Base-by-base conservation (phyloP, 352 stramenopile species). In the Phytopythium aichiense region DNA sequence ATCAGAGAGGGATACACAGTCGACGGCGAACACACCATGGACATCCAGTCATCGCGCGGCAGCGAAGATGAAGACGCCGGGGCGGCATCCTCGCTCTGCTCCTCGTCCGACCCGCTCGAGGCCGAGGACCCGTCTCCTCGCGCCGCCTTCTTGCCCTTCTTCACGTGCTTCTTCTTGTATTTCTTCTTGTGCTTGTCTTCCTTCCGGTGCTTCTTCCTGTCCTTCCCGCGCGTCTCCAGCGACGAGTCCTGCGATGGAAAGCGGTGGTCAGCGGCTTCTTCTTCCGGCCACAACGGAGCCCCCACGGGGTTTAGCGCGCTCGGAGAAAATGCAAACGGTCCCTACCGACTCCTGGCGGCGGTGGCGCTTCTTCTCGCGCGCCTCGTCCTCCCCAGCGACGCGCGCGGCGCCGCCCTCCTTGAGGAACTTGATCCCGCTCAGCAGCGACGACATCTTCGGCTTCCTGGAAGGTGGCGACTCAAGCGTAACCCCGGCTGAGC, bases 11-110 rank as follows among this genome's bases (percentile, higher is more conserved):
- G 16, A 11, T 8, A 23, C 13, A 13, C 18, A 25, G 18, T 11
- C 13, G 15, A 40, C 7, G 30, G 28, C 28, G 9, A 12, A 50
- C 62, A 25, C 42, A 84, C 72, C 86, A 92, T 93, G 0, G 65
- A 60, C 86, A 93, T 94, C 86, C 86, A 94, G 30, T 92, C 86
- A 38, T 95, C 82, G 33, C 82, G 81, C 30, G 66, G 53, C 8
- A 92, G 52, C 38, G 66, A 63, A n/a, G 56, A 52, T 35, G 66
- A 61, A n/a, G 56, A 58, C 9, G 56, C 23, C 2, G 23, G 28
- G 18, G 58, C 20, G 30, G n/a, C 18, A 5, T 58, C 55, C 12
- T 38, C 48, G 28, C 7, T 22, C 49, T 50, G 65, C 54, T 35
- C 77, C 60, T 66, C 50, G 31, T 67, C 43, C 11, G 48, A 71